Percentiles rank a stretch among this genome's conserved stretches.
Evolutionary conservation across 208 protist species (phyloP).

Genomic region (Leishmania tarentolae): DNA sequence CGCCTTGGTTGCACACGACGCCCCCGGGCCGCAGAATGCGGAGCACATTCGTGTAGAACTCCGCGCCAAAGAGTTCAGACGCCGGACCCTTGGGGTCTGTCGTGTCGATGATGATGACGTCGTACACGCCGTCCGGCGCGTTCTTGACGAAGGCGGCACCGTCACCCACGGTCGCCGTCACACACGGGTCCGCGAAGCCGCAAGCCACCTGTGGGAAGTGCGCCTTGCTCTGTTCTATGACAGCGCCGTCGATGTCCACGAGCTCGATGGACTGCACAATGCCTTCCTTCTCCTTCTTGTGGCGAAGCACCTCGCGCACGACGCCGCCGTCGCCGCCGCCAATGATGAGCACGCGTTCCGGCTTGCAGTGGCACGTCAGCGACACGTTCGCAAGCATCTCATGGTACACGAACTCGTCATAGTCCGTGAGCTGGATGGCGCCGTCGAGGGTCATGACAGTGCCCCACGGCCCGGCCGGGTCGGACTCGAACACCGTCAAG

Average conservation of each 20-base stretch:
- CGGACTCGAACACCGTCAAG: constrained; percentile 86
- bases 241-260: constrained; percentile 97
- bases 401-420: constrained; percentile 98
- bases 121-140: constrained; percentile 80
- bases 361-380: constrained; percentile 89
- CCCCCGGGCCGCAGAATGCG: constrained; percentile 81
- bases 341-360: constrained; percentile 95
- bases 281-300: constrained; percentile 54
- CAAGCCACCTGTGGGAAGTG: constrained; percentile 87
- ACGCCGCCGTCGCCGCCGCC: constrained; percentile 98
- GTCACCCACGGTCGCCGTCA: constrained; percentile 82
- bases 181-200: constrained; percentile 70
- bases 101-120: constrained; percentile 96
- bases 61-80: constrained; percentile 83
- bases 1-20: constrained; percentile 90
- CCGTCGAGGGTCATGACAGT: constrained; percentile 97
- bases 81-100: constrained; percentile 94
- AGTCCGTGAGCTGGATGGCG: constrained; percentile 96
- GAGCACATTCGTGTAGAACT: constrained; percentile 84
- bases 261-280: constrained; percentile 92
- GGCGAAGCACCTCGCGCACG: constrained; percentile 95
- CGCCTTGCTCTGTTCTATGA: constrained; percentile 85
- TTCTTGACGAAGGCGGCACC: constrained; percentile 84
- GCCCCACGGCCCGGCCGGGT: constrained; percentile 91
- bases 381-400: constrained; percentile 98